Evolutionary conservation across 2,329 filamentous ascomycete genomes (phyloP).

Genomic region (Stagonosporopsis tanaceti): DNA sequence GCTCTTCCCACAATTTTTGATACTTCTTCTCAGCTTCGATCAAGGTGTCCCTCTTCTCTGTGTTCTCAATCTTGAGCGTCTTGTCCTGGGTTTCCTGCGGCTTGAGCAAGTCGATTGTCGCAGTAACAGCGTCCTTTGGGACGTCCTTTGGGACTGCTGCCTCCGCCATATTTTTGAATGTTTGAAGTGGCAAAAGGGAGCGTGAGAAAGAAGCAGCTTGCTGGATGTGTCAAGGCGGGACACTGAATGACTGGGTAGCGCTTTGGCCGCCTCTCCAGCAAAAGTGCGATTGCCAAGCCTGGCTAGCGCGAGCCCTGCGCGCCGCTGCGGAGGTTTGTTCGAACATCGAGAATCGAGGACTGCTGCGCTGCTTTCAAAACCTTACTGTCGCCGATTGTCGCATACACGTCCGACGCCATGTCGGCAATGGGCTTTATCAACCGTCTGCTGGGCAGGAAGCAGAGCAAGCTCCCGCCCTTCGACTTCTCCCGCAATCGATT

Average conservation of each 20-base stretch:
- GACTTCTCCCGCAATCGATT: slow-evolving; percentile 64
- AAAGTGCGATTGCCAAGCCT: slow-evolving; percentile 31
- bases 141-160: slow-evolving; percentile 37
- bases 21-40: slow-evolving; percentile 90
- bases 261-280: slow-evolving; percentile 24
- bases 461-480: slow-evolving; percentile 46
- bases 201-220: slow-evolving; percentile 25
- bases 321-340: slow-evolving; percentile 19
- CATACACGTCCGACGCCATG: slow-evolving; percentile 12
- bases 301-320: slow-evolving; percentile 17
- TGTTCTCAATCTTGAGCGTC: slow-evolving; percentile 74
- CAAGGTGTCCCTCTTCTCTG: slow-evolving; percentile 85
- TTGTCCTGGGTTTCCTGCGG: slow-evolving; percentile 64
- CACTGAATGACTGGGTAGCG: slow-evolving; percentile 13
- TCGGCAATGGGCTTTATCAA: slow-evolving; percentile 53
- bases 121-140: slow-evolving; percentile 56
- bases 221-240: slow-evolving; percentile 20
- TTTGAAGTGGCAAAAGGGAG: slow-evolving; percentile 20
- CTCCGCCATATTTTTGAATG: slow-evolving; percentile 41
- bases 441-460: slow-evolving; percentile 56
- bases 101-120: slow-evolving; percentile 63
- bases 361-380: slow-evolving; percentile 8
- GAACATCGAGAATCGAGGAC: slow-evolving; percentile 30
- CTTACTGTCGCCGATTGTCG: slow-evolving; percentile 12
- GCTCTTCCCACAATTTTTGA: slow-evolving; percentile 82